phyloP scores from a whole-genome alignment of 1,284 basidiomycete genomes.

The Chondrostereum purpureum region DNA sequence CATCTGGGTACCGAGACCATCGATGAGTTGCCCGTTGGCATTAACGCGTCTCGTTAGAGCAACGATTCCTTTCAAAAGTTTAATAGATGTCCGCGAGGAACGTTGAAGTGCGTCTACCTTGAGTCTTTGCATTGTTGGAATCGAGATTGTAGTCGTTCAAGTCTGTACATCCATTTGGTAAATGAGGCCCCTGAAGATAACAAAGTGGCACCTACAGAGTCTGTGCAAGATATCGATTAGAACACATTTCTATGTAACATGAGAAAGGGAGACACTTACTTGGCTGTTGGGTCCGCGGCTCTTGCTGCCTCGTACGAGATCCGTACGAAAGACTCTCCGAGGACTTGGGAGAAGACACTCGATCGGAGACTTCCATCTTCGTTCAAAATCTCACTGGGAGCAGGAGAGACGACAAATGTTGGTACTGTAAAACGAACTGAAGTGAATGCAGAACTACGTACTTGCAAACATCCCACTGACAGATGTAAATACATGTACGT shows the following conservation, averaged over 20 bases:
- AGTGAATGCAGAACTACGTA: no score
- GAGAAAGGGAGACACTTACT: no score
- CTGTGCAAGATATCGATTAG: no score
- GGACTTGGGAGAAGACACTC: slow-evolving; percentile 35
- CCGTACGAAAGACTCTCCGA: slow-evolving; percentile 35
- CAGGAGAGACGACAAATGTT: background rate
- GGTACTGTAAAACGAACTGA: background rate
- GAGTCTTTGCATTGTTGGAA: slow-evolving; percentile 30
- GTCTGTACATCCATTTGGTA: no score
- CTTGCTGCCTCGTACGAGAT: slow-evolving; percentile 35
- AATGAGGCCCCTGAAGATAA: no score
- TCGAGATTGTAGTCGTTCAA: slow-evolving; percentile 40
- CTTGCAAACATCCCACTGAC: slow-evolving; percentile 37
- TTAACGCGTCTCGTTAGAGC: no score
- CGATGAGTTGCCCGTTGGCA: slow-evolving; percentile 25
- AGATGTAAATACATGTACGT: no score
- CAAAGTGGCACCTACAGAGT: no score
- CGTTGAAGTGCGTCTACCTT: slow-evolving; percentile 18
- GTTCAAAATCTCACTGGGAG: slow-evolving; percentile 34
- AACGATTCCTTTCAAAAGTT: no score
- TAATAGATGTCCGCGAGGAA: no score
- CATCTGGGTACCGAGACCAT: slow-evolving; percentile 36
- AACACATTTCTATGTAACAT: no score
- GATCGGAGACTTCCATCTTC: slow-evolving; percentile 34
- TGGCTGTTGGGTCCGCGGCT: slow-evolving; percentile 28